Conservation (phyloP, 805 yeast genomes). For the Lachancea cidri region DNA sequence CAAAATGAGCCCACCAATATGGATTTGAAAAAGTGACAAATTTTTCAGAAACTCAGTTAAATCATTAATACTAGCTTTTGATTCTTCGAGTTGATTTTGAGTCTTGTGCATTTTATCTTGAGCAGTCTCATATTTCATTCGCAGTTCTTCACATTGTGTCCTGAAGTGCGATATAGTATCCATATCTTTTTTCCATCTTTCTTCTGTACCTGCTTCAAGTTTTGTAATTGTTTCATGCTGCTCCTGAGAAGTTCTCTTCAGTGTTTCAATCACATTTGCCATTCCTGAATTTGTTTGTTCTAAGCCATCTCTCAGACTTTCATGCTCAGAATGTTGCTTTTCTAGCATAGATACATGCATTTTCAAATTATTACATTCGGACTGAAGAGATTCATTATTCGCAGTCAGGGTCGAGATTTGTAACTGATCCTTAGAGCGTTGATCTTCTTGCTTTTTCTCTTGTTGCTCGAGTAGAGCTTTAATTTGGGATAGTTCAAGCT, state of each 20-base stretch:
- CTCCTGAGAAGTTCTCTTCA: conserved; percentile 2
- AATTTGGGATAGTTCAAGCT: not conserved
- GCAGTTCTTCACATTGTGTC: conserved; percentile 1
- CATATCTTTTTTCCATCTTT: conserved; percentile 4
- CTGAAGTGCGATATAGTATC: not conserved
- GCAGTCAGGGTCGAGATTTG: not conserved
- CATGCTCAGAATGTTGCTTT: conserved; percentile 2
- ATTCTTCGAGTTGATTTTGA: not conserved
- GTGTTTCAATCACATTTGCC: conserved; percentile 1
- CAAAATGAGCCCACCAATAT: conserved; percentile 14
- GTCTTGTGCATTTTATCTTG: conserved; percentile 1
- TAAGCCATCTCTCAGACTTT: conserved; percentile 4
- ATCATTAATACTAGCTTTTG: not conserved
- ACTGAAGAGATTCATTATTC: not conserved
- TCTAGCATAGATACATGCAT: conserved; percentile 2
- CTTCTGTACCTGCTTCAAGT: conserved; percentile 4
- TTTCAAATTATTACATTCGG: conserved; percentile 1
- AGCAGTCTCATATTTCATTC: conserved; percentile 1
- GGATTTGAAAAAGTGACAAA: conserved; percentile 13
- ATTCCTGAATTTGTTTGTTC: conserved; percentile 4
- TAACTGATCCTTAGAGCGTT: not conserved
- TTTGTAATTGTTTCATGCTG: conserved; percentile 4
- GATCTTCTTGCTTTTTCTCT: not conserved
- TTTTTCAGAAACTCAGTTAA: conserved; percentile 10
- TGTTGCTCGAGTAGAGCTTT: not conserved